Evolutionary conservation across 2,329 filamentous ascomycete species (phyloP), one percentile per base, ranked within the genome.

Genomic region (Emergomyces pasteurianus): DNA sequence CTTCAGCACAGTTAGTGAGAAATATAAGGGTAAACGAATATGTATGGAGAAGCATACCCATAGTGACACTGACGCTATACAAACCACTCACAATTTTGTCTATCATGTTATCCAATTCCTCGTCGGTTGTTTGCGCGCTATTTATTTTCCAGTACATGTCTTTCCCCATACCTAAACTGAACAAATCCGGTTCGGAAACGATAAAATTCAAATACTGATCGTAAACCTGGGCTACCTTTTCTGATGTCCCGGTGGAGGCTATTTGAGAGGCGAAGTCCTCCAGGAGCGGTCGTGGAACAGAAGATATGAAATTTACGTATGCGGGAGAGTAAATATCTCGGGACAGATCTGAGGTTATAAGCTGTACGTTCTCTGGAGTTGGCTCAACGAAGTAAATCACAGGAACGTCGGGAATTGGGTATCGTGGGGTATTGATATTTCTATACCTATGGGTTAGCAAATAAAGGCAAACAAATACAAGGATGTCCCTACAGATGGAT

Each of bases 161-260:
- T 67, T 94, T 94, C 65, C 91, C 87, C 83, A 97, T 89, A 10
- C 92, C 92, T 63, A 99, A 78, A 70, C 89, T 96, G 77, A 99
- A 99, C 4, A 99, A 80, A 72, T 97, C 92, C 5, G 92, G 92
- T 73, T 99, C 94, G 40, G 89, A 89, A 49, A 97, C 92, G 64
- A 97, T 89, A 70, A 97, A 99, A 75, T 99, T 97, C 59, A 99
- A 80, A 71, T 97, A 97, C 72, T 99, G 94, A 72, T 99, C 94
- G 68, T 87, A 99, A 7, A 99, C 84, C 70, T 96, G 92, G 1
- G 92, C 86, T 64, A 99, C 92, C 68, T 89, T 86, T 67, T 97
- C 92, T 5, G 92, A 86, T 0, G 91, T 96, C 31, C 87, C 89
- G 14, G 90, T 86, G 36, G 88, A 79, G 6, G 90, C 92, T 12